Base-by-base conservation (phyloP, 2,329 filamentous ascomycete genomes). In the Simplicillium sp. region DNA sequence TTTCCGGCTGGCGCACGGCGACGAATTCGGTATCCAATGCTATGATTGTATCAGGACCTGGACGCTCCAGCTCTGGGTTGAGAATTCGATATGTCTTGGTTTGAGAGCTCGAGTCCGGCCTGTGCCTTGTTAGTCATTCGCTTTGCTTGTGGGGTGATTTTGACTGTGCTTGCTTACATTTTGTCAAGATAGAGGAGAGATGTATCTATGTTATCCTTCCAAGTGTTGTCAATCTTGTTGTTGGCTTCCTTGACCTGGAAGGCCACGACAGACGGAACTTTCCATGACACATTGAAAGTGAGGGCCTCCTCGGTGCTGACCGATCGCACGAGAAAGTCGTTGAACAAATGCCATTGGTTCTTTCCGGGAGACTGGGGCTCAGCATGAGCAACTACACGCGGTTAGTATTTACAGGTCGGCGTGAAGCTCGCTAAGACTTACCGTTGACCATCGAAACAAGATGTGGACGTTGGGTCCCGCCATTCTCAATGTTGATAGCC, bases 11-110 rank as follows among this genome's bases (percentile, higher is more conserved):
- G 48, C 94, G 85, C 2, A 96, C 76, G 16, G 88, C 82, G 7
- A 98, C 94, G 51, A 98, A 98, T 60, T 98, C 92, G 0, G 94
- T 94, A 56, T 98, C 92, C 5, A 98, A 78, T 1, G 89, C 92
- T 35, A 96, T 77, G 11, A 92, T 82, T 2, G 80, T 87, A 12
- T 82, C 77, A 1, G 82, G 73, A 0, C 74, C 73, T 1, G 86
- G 87, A 7, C 70, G 71, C 61, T 96, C 89, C 0, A 61, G 65
- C 2, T 67, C 53, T 1, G 68, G 57, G 25, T 77, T 64, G 2
- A 88, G 68, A 1, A 76, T 62, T 12, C 68, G 70, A 46, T 85
- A 84, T 1, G 76, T 80, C 48, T 73, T 73, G 16, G 65, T 61
- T 8, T 47, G 48, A 11, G 47, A 44, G 20, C 67, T 59, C 18